Base-by-base conservation (phyloP, 2,329 filamentous ascomycete species). In the Bertia moriformis region DNA sequence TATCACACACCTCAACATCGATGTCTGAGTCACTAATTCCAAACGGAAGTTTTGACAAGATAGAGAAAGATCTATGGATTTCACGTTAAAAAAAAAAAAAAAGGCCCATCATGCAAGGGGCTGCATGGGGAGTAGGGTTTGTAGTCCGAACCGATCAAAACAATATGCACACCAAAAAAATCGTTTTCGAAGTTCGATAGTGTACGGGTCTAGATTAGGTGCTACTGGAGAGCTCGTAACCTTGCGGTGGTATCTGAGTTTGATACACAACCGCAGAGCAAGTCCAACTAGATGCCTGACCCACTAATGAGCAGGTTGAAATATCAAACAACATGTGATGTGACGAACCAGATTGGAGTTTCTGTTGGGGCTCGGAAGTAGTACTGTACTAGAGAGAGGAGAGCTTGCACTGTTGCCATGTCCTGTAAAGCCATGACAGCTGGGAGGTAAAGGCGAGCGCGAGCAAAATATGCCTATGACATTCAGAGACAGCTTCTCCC, bases 91-190 rank as follows among this genome's bases (percentile, higher is more conserved):
- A 14, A 17, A n/a, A n/a, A n/a, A n/a, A n/a, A n/a, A n/a, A n/a
- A n/a, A n/a, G n/a, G n/a, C n/a, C n/a, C n/a, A 4, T 22, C n/a
- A 22, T 7, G 7, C n/a, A 27, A 7, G 22, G 7, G n/a, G 22
- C 7, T 27, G 22, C 7, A 27, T 20, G n/a, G n/a, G 13, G 17
- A 19, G 13, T 30, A n/a, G n/a, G n/a, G n/a, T n/a, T n/a, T n/a
- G n/a, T n/a, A n/a, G n/a, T 35, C n/a, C 18, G 19, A 27, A 44
- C 45, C 45, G 39, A 41, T 47, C 45, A 38, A 47, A 46, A 19
- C 45, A 46, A 40, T 47, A 47, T 37, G 42, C 44, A 43, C 45
- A 47, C 45, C 45, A 47, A 19, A 47, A 47, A 18, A 46, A 43
- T 33, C 45, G 41, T 37, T 47, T 46, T 33, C 40, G 42, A 36